A percentile compares a stretch with the other conserved stretches of the same genome.
These are phyloP conservation scores for Naganishia randhawae DNA, from an alignment of 768 basidiomycete species.

Conservation along the genomic window DNA sequence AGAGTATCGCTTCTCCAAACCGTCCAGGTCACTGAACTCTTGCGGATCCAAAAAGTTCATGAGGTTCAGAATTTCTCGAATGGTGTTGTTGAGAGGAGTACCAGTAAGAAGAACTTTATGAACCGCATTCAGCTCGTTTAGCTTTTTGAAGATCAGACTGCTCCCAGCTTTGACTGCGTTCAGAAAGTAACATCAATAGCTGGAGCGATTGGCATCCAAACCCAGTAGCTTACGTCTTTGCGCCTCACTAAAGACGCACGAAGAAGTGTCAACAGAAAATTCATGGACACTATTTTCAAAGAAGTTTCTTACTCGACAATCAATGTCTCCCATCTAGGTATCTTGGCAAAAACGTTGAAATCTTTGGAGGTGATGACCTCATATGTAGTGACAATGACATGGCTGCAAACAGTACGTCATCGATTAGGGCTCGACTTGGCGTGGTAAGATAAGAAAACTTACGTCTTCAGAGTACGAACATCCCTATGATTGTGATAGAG, in stretches of 20 bases:
- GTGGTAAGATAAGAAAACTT: conserved; percentile 17
- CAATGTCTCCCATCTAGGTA: conserved; percentile 89
- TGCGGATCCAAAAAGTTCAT: conserved; percentile 75
- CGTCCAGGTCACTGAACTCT: conserved; percentile 71
- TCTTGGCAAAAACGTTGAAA: conserved; percentile 64
- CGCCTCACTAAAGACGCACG: conserved; percentile 58
- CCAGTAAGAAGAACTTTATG: conserved; percentile 90
- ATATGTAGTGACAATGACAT: conserved; percentile 90
- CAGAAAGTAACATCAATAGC: conserved; percentile 28
- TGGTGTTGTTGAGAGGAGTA: conserved; percentile 96
- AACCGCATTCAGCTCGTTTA: conserved; percentile 70
- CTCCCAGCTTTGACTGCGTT: conserved; percentile 73
- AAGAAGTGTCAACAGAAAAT: too few relatives aligned
- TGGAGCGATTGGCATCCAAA: background rate
- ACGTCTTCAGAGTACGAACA: conserved; percentile 49
- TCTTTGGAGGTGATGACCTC: conserved; percentile 76
- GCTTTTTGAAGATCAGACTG: conserved; percentile 72
- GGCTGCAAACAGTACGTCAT: conserved; percentile 61
- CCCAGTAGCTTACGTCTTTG: conserved; percentile 65
- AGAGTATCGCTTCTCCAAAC: conserved; percentile 68
- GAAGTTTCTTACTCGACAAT: conserved; percentile 61
- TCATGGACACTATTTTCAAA: background rate
- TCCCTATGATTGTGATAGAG: conserved; percentile 59
- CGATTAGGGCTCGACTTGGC: too few relatives aligned
- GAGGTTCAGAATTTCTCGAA: conserved; percentile 90